Conservation (phyloP, 192 early-diverging fungal genomes). For the Linnemannia hyalina region DNA sequence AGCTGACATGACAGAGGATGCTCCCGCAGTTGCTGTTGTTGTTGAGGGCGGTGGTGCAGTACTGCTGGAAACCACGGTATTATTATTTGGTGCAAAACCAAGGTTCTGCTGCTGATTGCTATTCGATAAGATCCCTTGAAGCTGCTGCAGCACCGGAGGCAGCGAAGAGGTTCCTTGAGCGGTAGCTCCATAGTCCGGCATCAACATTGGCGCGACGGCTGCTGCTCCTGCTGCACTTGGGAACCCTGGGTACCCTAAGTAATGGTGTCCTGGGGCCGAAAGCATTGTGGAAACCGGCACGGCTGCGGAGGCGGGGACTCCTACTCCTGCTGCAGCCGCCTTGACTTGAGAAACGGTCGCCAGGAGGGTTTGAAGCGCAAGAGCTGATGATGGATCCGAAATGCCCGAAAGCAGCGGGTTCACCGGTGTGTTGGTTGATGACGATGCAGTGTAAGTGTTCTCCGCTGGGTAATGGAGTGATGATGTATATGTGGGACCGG, state of each 20-base stretch:
- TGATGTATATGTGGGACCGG: neutral
- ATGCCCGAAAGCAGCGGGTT: constrained; percentile 32
- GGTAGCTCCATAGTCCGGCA: neutral
- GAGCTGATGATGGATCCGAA: constrained; percentile 44
- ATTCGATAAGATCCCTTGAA: constrained; percentile 50
- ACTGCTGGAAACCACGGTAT: constrained; percentile 40
- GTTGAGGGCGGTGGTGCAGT: constrained; percentile 5
- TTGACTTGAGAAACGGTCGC: constrained; percentile 47
- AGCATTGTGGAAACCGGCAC: neutral
- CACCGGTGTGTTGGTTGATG: neutral
- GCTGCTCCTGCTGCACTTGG: neutral
- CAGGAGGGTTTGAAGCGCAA: constrained; percentile 42
- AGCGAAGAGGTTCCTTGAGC: neutral
- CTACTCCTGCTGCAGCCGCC: constrained; percentile 18
- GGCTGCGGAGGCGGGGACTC: neutral
- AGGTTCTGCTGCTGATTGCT: constrained; percentile 39
- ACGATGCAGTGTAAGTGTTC: neutral
- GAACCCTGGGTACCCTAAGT: neutral
- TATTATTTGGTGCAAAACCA: constrained; percentile 46
- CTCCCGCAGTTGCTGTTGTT: neutral
- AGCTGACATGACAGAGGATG: neutral
- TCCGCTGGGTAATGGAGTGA: neutral
- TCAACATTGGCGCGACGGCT: neutral
- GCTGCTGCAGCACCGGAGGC: constrained; percentile 46
- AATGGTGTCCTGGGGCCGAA: neutral